Evolutionary conservation across 805 yeast genomes (phyloP).

Genomic region (Yarrowia sp.): DNA sequence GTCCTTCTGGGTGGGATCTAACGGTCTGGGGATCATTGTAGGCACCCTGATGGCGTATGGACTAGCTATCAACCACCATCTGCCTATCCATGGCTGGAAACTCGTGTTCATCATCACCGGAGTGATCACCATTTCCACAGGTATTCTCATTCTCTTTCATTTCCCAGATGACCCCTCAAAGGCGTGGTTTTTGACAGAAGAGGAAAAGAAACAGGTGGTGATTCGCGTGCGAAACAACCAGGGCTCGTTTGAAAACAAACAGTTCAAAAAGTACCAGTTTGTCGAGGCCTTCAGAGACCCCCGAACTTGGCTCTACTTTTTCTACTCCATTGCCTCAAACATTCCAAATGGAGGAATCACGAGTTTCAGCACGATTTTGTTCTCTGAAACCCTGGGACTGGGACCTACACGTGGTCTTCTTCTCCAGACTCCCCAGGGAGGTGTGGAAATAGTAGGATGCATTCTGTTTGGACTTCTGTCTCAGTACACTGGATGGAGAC

Average conservation of each 20-base stretch:
- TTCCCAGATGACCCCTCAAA: not conserved
- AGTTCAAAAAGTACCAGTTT: not conserved
- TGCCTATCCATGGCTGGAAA: not conserved
- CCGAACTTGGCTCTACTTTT: not conserved
- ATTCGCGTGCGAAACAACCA: not conserved
- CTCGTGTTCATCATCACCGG: constrained; percentile 4
- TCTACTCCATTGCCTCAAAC: not conserved
- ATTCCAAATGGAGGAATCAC: constrained; percentile 1
- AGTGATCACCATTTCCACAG: not conserved
- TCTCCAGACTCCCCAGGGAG: constrained; percentile 2
- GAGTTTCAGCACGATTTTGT: not conserved
- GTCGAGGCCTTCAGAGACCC: constrained; percentile 1
- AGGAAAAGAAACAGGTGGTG: not conserved
- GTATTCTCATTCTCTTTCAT: not conserved
- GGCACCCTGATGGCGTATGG: not conserved
- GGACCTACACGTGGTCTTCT: not conserved
- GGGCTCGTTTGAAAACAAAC: not conserved
- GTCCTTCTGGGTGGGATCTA: not conserved
- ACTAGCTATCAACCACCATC: not conserved
- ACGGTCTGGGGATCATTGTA: not conserved
- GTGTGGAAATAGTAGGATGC: not conserved
- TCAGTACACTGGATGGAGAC: not conserved
- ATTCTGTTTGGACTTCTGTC: not conserved
- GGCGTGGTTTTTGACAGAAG: not conserved
- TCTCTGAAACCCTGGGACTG: not conserved